Conservation (phyloP, 805 yeast species). For the Candida endomychidarum region DNA sequence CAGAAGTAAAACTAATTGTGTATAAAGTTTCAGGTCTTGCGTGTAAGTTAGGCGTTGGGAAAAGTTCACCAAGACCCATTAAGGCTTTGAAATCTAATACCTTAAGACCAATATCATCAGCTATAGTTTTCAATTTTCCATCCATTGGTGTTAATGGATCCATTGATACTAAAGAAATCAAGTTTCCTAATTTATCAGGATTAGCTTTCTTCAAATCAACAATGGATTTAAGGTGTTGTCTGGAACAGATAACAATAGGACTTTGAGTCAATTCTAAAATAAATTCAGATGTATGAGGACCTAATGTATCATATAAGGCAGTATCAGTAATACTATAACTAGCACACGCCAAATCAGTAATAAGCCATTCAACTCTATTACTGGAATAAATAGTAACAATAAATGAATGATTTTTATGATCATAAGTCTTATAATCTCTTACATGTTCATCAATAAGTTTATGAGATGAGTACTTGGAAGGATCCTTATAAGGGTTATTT, state of each 20-base stretch:
- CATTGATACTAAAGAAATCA: constrained; percentile 57
- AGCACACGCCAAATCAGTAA: constrained; percentile 36
- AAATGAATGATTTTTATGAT: constrained; percentile 24
- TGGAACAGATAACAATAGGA: constrained; percentile 53
- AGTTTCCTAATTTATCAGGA: constrained; percentile 30
- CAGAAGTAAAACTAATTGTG: constrained; percentile 50
- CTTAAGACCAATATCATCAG: constrained; percentile 24
- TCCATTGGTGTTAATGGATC: constrained; percentile 34
- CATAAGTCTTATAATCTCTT: constrained; percentile 25
- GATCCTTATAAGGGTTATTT: constrained; percentile 22
- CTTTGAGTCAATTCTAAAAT: constrained; percentile 34
- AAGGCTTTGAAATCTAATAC: constrained; percentile 34
- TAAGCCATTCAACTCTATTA: constrained; percentile 39
- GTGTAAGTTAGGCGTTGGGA: constrained; percentile 24
- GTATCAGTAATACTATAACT: constrained; percentile 36
- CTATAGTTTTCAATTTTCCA: constrained; percentile 20
- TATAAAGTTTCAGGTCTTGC: constrained; percentile 35
- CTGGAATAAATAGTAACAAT: constrained; percentile 33
- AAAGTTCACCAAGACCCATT: constrained; percentile 39
- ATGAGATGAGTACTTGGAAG: constrained; percentile 25
- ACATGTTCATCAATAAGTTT: constrained; percentile 28
- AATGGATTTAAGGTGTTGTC: constrained; percentile 48
- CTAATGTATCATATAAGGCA: constrained; percentile 43
- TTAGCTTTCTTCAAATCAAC: constrained; percentile 41
- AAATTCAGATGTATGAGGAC: constrained; percentile 31